Percentiles rank a stretch among this genome's conserved stretches.
Evolutionary conservation across 2,329 filamentous ascomycete species (phyloP).

Genomic region (Penicillium sp.): DNA sequence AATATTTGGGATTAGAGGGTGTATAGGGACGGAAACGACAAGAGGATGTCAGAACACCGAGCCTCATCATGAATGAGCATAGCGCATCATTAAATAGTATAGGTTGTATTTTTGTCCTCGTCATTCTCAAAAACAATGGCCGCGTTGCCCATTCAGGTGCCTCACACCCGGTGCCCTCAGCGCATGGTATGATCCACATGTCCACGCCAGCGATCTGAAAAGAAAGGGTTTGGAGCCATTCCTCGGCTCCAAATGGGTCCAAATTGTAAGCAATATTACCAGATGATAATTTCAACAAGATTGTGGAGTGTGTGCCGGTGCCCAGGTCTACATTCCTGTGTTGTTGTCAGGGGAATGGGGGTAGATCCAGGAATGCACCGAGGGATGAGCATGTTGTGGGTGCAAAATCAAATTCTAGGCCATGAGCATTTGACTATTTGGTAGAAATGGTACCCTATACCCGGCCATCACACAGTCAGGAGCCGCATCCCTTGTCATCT

Average conservation of each 20-base stretch:
- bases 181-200: constrained; percentile 20
- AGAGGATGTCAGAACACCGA: not conserved
- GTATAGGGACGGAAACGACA: not conserved
- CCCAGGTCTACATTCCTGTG: constrained; percentile 20
- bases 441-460: not conserved
- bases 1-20: not conserved
- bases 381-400: not conserved
- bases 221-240: not conserved
- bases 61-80: not conserved
- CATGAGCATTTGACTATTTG: not conserved
- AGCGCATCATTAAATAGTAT: constrained; percentile 18
- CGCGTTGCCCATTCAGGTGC: constrained; percentile 1
- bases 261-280: not conserved
- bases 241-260: not conserved
- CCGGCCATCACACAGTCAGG: not conserved
- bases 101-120: constrained; percentile 6
- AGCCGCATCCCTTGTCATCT: constrained; percentile 3
- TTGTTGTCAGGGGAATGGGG: constrained; percentile 22
- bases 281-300: constrained; percentile 10
- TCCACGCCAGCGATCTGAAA: constrained; percentile 12
- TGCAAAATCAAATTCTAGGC: constrained; percentile 4
- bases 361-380: constrained; percentile 21
- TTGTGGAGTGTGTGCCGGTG: not conserved
- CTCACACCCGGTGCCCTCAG: constrained; percentile 10
- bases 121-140: constrained; percentile 17